A percentile compares a stretch with the other conserved stretches of the same genome.
These are phyloP conservation scores for Pseudoscleropodium purum DNA, from an alignment of 225 moss, liverwort and hornwort species.

Conservation along the genomic window DNA sequence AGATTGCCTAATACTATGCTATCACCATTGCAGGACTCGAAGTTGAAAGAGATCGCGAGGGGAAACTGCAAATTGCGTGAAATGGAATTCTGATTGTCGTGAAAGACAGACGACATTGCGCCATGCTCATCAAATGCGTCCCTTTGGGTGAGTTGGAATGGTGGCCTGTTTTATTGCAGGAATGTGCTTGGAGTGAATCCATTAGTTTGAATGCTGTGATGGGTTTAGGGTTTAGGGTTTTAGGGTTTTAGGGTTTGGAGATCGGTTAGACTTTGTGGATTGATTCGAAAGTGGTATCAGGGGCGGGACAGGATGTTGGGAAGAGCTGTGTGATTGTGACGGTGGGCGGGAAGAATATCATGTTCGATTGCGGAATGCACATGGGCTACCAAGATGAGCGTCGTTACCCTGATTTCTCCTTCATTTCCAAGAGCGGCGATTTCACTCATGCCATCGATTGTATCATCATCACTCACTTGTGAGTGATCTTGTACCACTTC, in stretches of 20 bases:
- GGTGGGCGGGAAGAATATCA: slow-evolving; percentile 81
- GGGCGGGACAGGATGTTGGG: slow-evolving; percentile 97
- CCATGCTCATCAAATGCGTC: slow-evolving; percentile 81
- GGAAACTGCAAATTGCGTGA: neutral
- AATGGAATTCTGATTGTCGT: neutral
- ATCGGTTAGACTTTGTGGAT: neutral
- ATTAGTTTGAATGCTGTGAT: neutral
- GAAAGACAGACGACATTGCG: neutral
- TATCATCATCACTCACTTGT: slow-evolving; percentile 94
- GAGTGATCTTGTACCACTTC: neutral
- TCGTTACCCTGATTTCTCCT: slow-evolving; percentile 90
- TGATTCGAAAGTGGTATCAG: slow-evolving; percentile 18
- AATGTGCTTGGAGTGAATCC: neutral
- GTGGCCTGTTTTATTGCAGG: neutral
- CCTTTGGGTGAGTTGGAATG: slow-evolving; percentile 49
- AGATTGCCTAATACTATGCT: neutral
- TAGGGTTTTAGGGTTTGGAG: neutral
- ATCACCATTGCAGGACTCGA: neutral
- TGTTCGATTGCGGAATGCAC: slow-evolving; percentile 99
- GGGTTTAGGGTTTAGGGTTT: neutral
- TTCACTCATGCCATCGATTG: slow-evolving; percentile 85
- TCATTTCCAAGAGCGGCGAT: slow-evolving; percentile 76
- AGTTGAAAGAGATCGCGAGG: neutral
- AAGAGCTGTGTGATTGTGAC: slow-evolving; percentile 98
- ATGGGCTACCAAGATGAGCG: slow-evolving; percentile 99